These are phyloP conservation scores for Salix udensis DNA, from an alignment of 345 rosid genomes.

Conservation along the genomic window DNA sequence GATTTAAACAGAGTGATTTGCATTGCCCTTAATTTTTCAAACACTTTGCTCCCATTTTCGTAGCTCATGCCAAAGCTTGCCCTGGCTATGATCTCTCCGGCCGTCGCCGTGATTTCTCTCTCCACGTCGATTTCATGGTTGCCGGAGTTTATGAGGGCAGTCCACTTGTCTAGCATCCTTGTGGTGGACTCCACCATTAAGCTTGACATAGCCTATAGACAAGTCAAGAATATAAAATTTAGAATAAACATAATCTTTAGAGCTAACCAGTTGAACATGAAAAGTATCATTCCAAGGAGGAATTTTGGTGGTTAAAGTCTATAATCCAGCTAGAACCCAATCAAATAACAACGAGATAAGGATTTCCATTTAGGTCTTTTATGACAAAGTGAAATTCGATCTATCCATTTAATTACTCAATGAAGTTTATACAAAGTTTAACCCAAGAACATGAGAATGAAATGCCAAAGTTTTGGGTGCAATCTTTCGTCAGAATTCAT, in stretches of 20 bases:
- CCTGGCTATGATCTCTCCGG: constrained; percentile 83
- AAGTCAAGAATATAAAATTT: background rate
- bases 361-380: background rate
- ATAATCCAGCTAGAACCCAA: background rate
- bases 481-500: background rate
- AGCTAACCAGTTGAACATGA: background rate
- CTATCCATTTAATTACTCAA: background rate
- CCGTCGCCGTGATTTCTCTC: constrained; percentile 55
- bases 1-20: constrained; percentile 68
- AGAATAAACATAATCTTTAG: background rate
- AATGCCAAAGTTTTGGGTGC: background rate
- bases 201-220: constrained; percentile 59
- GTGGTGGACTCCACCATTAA: constrained; percentile 78
- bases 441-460: background rate
- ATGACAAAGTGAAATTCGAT: background rate
- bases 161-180: constrained; percentile 74
- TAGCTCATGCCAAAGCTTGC: constrained; percentile 77
- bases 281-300: background rate
- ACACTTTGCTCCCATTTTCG: constrained; percentile 49
- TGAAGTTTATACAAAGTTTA: background rate
- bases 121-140: constrained; percentile 60
- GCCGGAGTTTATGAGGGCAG: constrained; percentile 39
- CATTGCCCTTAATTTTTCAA: constrained; percentile 64
- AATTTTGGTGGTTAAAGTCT: background rate
- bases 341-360: background rate